phyloP scores from a whole-genome alignment of 2,329 filamentous ascomycete species.

The Cryphonectria parasitica region DNA sequence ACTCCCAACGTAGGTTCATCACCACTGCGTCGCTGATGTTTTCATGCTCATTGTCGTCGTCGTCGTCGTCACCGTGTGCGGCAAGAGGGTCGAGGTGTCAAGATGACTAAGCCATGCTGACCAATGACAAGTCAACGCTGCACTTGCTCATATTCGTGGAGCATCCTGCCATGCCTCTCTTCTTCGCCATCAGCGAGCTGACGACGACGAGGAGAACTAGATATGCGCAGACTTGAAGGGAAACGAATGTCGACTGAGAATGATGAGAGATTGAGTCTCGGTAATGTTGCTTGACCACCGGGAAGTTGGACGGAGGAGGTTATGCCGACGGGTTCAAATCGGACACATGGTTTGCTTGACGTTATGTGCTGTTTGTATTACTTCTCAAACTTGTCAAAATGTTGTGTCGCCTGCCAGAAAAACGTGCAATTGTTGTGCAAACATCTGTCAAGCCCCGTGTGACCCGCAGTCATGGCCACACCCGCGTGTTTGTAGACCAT shows the following conservation, averaged over 20 bases:
- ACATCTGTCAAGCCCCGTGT: constrained; percentile 12
- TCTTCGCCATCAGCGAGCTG: background rate
- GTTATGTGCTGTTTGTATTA: constrained; percentile 1
- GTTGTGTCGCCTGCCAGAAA: constrained; percentile 8
- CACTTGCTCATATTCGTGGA: constrained; percentile 26
- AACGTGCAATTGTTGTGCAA: constrained; percentile 17
- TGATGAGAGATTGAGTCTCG: background rate
- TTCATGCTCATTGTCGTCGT: background rate
- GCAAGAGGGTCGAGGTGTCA: background rate
- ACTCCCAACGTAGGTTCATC: constrained; percentile 25
- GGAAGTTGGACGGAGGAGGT: too few species aligned
- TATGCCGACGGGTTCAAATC: background rate
- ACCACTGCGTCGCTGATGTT: background rate
- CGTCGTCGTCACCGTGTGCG: background rate
- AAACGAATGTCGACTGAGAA: background rate
- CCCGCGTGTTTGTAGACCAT: constrained; percentile 14
- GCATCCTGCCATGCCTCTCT: constrained; percentile 5
- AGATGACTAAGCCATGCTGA: constrained; percentile 29
- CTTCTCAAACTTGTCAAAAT: constrained; percentile 8
- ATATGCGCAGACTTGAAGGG: background rate
- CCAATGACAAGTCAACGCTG: constrained; percentile 27
- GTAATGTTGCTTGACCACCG: background rate
- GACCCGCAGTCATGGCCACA: constrained; percentile 11
- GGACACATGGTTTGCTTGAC: constrained; percentile 24
- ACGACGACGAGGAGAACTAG: too few species aligned